Base-by-base conservation (phyloP, 371 early-diverging fungal genomes). In the Mortierella sp. region DNA sequence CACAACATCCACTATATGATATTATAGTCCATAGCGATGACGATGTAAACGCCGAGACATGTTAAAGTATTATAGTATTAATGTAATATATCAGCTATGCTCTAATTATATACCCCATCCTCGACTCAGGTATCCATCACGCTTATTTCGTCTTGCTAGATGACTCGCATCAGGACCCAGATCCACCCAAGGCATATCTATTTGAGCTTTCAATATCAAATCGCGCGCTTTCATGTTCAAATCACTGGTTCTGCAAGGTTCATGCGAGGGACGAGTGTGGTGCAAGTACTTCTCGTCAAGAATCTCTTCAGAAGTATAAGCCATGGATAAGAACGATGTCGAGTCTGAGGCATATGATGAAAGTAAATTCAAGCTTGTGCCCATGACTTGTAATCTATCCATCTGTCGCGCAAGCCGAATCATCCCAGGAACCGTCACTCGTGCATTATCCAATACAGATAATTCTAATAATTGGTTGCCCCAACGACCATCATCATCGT, bases 121-220 rank as follows among this genome's bases (percentile, higher is more conserved):
- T n/a, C 61, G 54, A 28, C 61, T 37, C 7, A 57, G 49, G 23
- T 65, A 69, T 15, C 56, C 62, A 10, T 58, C 57, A 19, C 70
- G 64, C 37, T 35, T 70, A 12, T 31, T 32, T 6, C 69, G 61
- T 22, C 51, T 42, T 32, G 62, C 79, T 3, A 72, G 59, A 56
- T 78, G 66, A 26, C 59, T 60, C 2, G 79, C 73, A 29, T 78
- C 73, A 1, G 72, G 72, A 0, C 79, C 73, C 17, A 78, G 22
- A n/a, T 78, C 79, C n/a, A 78, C 35, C 72, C 73, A 73, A 0
- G 79, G 73, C 55, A 72, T 22, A 35, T 65, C 66, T 23, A 78
- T 15, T 15, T 57, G 61, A 9, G 72, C 72, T 53, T 56, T 64
- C 55, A 66, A 17, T 17, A 78, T 29, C 70, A 65, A 32, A 13